Conservation (phyloP, 805 yeast species). For the Candida bentonensis region DNA sequence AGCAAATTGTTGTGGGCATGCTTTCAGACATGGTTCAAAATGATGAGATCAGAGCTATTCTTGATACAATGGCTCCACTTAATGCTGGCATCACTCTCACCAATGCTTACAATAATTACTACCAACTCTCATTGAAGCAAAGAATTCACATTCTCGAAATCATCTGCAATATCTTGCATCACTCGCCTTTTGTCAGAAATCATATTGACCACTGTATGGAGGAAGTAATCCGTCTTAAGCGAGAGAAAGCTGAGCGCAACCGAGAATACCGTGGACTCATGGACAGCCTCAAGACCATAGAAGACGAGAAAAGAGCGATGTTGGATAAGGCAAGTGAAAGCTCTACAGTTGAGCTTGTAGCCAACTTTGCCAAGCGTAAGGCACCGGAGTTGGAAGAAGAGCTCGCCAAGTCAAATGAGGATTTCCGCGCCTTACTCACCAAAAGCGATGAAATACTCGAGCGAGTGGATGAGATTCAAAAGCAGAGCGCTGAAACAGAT, state of each 20-base stretch:
- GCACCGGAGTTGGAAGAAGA: constrained; percentile 11
- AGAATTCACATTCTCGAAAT: constrained; percentile 47
- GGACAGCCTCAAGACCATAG: constrained; percentile 37
- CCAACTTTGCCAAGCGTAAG: constrained; percentile 7
- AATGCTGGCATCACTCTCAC: constrained; percentile 31
- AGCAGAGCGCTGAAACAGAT: constrained; percentile 41
- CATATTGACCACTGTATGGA: constrained; percentile 60
- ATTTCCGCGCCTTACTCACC: constrained; percentile 13
- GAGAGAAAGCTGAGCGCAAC: constrained; percentile 51
- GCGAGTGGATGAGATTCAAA: constrained; percentile 32
- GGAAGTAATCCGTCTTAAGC: constrained; percentile 42
- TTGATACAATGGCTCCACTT: constrained; percentile 42
- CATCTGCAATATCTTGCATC: constrained; percentile 46
- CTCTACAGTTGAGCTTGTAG: not conserved
- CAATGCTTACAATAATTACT: constrained; percentile 42
- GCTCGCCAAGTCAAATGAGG: constrained; percentile 17
- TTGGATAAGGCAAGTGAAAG: constrained; percentile 8
- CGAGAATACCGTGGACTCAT: constrained; percentile 41
- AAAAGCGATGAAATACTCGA: constrained; percentile 25
- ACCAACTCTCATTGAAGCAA: constrained; percentile 35
- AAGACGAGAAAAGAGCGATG: constrained; percentile 26
- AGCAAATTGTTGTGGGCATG: constrained; percentile 59
- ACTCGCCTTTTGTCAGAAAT: constrained; percentile 43
- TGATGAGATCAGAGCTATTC: constrained; percentile 35
- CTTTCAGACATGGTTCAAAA: constrained; percentile 43